Evolutionary conservation across 306 rosid species (phyloP).

Genomic region (Rosa rugosa): DNA sequence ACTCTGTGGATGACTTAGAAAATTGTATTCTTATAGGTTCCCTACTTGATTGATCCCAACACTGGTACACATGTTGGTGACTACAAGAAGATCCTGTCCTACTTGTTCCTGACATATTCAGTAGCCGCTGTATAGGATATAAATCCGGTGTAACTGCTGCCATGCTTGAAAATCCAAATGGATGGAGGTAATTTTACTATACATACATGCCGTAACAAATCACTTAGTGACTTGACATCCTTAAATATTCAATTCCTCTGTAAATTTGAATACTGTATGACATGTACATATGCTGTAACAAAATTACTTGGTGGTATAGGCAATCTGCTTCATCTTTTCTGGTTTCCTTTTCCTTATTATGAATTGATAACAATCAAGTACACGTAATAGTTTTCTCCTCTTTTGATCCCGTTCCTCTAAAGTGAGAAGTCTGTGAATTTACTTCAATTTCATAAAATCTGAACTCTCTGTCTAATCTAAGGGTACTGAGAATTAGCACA

Average conservation of each 20-base stretch:
- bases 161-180: neutral
- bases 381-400: neutral
- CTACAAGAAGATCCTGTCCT: conserved; percentile 60
- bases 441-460: no score
- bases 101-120: conserved; percentile 74
- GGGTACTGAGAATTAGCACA: no score
- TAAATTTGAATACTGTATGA: neutral
- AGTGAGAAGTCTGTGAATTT: no score
- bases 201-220: neutral
- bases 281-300: neutral
- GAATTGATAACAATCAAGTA: neutral
- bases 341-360: neutral
- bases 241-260: neutral
- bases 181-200: neutral
- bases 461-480: no score
- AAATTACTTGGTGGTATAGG: neutral
- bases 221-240: neutral
- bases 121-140: conserved; percentile 26
- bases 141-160: neutral
- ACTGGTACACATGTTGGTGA: conserved; percentile 67
- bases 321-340: neutral
- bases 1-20: conserved; percentile 22
- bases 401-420: no score
- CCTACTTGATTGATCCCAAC: conserved; percentile 71
- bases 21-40: conserved; percentile 53